Evolutionary conservation across 1,139 yeast genomes (phyloP).

Genomic region (Yamadazyma pseudoaaseri): DNA sequence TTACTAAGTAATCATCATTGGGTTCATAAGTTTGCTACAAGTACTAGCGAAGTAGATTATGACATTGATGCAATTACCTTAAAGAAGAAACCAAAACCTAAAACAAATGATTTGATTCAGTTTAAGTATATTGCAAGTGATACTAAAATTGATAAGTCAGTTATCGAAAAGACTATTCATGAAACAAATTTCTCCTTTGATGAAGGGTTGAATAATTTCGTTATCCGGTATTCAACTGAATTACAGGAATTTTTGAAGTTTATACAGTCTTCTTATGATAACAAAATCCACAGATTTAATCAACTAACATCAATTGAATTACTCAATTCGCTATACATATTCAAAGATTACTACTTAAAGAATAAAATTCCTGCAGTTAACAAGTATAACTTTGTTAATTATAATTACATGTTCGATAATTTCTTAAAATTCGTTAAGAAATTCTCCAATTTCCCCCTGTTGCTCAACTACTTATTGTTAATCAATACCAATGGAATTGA

Average conservation of each 20-base stretch:
- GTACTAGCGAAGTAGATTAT: slow-evolving; percentile 21
- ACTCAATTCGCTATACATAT: slow-evolving; percentile 27
- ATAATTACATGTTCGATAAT: slow-evolving; percentile 23
- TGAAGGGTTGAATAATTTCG: slow-evolving; percentile 16
- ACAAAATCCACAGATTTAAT: slow-evolving; percentile 20
- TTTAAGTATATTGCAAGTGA: slow-evolving; percentile 2
- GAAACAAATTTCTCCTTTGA: slow-evolving; percentile 8
- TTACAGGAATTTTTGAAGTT: slow-evolving; percentile 23
- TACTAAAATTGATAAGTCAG: slow-evolving; percentile 5
- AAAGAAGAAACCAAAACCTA: slow-evolving; percentile 20
- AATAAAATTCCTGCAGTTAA: slow-evolving; percentile 20
- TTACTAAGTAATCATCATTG: too few species aligned
- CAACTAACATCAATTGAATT: slow-evolving; percentile 30
- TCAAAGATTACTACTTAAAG: slow-evolving; percentile 24
- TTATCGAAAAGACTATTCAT: slow-evolving; percentile 8
- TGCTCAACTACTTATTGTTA: slow-evolving; percentile 11
- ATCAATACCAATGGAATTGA: slow-evolving; percentile 22
- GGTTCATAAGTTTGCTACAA: too few species aligned
- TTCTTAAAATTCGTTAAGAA: slow-evolving; percentile 17
- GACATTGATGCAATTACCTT: slow-evolving; percentile 39
- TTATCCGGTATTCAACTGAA: slow-evolving; percentile 20
- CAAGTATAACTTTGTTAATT: slow-evolving; percentile 17
- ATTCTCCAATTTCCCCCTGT: slow-evolving; percentile 13
- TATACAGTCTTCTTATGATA: slow-evolving; percentile 21
- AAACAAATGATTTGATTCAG: not conserved